Evolutionary conservation across 257 asterid genomes (phyloP), one percentile per base, ranked within the genome.

Genomic region (Solanum paucissectum): DNA sequence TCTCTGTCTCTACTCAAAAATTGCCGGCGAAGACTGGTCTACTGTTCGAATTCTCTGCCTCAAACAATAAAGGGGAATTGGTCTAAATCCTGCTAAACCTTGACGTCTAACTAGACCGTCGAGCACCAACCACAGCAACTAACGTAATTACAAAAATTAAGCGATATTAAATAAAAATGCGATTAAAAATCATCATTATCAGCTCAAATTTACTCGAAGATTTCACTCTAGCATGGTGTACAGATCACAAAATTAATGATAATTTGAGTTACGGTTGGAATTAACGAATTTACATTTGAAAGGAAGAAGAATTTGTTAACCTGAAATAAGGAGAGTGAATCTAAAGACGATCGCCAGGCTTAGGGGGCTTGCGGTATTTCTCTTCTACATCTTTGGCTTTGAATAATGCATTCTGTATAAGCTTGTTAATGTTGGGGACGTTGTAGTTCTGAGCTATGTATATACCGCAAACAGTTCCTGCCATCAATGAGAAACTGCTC

Each of bases 371-470:
- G 84, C 94, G 94, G 75, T 94, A 93, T 87, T 93, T 91, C 86
- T 92, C 94, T 89, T 93, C 93, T 27, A 90, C 92, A 27, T 87
- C 88, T 79, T 94, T 91, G 40, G 95, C 96, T 49, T 89, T 89
- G 44, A 91, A 91, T 74, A 93, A 90, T 75, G 90, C 90, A 36
- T 88, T 88, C 32, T 91, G 12, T 32, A 90, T 81, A 37, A 92
- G 52, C 88, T 90, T 90, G 85, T 86, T 87, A 66, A 93, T 91
- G 32, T 93, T 93, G 42, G 94, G 95, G 40, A 94, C 90, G 44
- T 89, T 88, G 89, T 92, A 94, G 83, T 94, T 94, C 91, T 93
- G 95, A 69, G 92, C 95, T 87, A 91, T 89, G 91, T 90, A 93
- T 6, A 94, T 92, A 33, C 95, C 94, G 86, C 89, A 90, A 12